Evolutionary conservation across 495 filamentous ascomycete species (phyloP).

Genomic region (Emericellopsis terricola): DNA sequence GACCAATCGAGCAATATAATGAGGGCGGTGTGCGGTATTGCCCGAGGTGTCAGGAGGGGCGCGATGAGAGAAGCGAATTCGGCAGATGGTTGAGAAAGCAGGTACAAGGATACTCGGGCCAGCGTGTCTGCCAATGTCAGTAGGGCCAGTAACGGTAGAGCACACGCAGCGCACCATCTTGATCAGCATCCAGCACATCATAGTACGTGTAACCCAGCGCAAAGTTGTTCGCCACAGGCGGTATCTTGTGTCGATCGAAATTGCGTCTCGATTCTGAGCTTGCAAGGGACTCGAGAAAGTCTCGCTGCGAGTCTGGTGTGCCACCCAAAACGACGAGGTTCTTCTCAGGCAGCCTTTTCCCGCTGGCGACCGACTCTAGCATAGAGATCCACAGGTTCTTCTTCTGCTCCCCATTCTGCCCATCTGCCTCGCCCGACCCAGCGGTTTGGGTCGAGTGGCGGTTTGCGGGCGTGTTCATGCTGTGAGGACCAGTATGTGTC

Average conservation of each 20-base stretch:
- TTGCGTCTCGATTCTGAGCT: conserved; percentile 41
- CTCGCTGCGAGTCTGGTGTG: conserved; percentile 70
- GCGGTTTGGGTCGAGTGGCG: conserved; percentile 34
- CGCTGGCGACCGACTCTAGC: conserved; percentile 78
- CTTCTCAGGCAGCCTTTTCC: conserved; percentile 83
- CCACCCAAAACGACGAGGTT: conserved; percentile 82
- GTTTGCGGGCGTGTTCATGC: conserved; percentile 38
- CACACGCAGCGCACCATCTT: conserved; percentile 55
- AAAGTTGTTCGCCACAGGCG: conserved; percentile 82
- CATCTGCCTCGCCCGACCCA: conserved; percentile 22
- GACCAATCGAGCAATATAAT: conserved; percentile 86
- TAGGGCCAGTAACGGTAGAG: too few species aligned
- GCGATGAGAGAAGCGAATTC: conserved; percentile 70
- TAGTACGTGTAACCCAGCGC: conserved; percentile 91
- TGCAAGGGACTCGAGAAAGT: conserved; percentile 71
- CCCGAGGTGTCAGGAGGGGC: conserved; percentile 70
- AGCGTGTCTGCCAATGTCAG: conserved; percentile 86
- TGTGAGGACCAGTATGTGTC: too few species aligned
- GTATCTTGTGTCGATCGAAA: conserved; percentile 38
- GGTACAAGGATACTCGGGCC: conserved; percentile 79
- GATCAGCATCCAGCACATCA: conserved; percentile 86
- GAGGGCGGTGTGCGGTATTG: conserved; percentile 72
- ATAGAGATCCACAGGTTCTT: conserved; percentile 91
- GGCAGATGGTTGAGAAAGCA: conserved; percentile 65
- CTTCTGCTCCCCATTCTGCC: conserved; percentile 51